Conservation (phyloP, 2,329 filamentous ascomycete species). For the Aspergillus fijiensis region DNA sequence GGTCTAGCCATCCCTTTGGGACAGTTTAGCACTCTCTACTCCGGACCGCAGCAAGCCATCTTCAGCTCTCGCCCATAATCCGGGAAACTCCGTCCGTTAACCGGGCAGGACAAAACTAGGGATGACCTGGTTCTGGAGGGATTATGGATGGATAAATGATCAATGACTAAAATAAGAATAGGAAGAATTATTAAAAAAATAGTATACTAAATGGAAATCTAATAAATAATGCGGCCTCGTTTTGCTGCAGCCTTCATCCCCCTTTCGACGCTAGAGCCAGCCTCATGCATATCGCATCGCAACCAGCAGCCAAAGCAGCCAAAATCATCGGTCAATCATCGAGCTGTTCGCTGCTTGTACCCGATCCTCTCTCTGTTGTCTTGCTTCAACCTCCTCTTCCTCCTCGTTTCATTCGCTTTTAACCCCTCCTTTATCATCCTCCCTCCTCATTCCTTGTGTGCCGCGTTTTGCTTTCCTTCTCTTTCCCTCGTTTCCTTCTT, state of each 20-base stretch:
- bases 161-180: background rate
- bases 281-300: conserved; percentile 15
- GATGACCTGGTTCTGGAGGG: background rate
- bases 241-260: conserved; percentile 12
- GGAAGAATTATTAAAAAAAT: background rate
- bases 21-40: background rate
- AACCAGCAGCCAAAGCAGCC: background rate
- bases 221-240: conserved; percentile 5
- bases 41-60: too few species aligned
- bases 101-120: background rate
- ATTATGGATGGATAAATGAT: background rate
- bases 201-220: too few species aligned
- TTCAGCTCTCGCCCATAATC: background rate
- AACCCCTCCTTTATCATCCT: conserved; percentile 3
- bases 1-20: background rate
- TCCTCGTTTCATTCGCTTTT: conserved; percentile 8
- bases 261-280: background rate
- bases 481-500: background rate
- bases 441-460: conserved; percentile 3
- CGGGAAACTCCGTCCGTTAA: background rate
- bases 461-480: background rate
- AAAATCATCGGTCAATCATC: background rate
- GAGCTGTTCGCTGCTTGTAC: conserved; percentile 1
- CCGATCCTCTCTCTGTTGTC: conserved; percentile 8
- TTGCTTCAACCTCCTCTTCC: conserved; percentile 7